Conservation (phyloP, 257 asterid genomes). For the Phtheirospermum japonicum region DNA sequence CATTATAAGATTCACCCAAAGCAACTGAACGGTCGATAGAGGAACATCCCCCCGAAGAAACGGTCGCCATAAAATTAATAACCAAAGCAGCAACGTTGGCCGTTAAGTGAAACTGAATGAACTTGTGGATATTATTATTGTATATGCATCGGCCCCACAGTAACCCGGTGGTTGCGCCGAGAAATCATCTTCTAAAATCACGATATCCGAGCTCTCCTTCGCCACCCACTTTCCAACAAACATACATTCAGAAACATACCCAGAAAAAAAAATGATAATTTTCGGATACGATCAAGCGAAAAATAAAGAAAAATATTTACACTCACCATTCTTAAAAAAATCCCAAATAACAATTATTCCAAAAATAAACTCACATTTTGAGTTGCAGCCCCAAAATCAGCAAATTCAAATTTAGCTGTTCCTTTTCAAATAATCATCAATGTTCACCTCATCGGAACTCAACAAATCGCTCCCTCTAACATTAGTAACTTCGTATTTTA, state of each 20-base stretch:
- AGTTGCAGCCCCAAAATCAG: too few species aligned
- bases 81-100: conserved; percentile 62
- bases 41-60: conserved; percentile 79
- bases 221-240: too few species aligned
- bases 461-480: conserved; percentile 62
- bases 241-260: too few species aligned
- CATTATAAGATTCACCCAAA: conserved; percentile 79
- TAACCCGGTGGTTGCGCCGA: conserved; percentile 51
- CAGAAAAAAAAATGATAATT: too few species aligned
- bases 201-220: conserved; percentile 66
- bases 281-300: too few species aligned
- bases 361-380: too few species aligned
- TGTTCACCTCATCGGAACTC: conserved; percentile 33
- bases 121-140: conserved; percentile 64
- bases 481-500: conserved; percentile 35
- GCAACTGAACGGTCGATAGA: conserved; percentile 54
- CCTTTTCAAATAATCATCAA: conserved; percentile 41
- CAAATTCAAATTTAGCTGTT: too few species aligned
- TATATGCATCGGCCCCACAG: conserved; percentile 71
- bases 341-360: too few species aligned
- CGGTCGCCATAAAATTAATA: conserved; percentile 63
- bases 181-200: conserved; percentile 61
- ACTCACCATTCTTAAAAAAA: too few species aligned
- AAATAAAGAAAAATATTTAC: too few species aligned
- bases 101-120: conserved; percentile 77